Evolutionary conservation across 1,284 basidiomycete species (phyloP).

Genomic region (Trichosporon coremiiforme): DNA sequence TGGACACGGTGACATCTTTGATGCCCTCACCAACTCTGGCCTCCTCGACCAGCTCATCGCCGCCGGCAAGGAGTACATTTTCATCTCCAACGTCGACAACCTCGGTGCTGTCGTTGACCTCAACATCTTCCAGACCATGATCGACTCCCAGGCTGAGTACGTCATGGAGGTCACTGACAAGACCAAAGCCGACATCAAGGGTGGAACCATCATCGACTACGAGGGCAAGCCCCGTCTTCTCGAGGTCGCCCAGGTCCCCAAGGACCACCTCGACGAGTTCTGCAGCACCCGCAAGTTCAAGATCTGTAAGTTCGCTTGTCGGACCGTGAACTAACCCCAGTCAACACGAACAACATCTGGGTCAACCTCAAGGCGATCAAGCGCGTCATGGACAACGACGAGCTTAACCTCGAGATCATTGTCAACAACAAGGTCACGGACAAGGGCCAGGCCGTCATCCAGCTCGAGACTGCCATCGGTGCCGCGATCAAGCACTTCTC

Average conservation of each 20-base stretch:
- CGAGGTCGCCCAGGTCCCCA: conserved; percentile 98
- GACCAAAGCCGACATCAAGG: conserved; percentile 99
- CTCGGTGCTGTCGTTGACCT: conserved; percentile 88
- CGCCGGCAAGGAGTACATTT: conserved; percentile 98
- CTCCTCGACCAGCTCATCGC: conserved; percentile 92
- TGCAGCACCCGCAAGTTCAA: conserved; percentile 85
- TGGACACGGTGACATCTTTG: conserved; percentile 84
- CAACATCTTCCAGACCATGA: conserved; percentile 74
- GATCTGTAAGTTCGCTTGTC: conserved; percentile 46
- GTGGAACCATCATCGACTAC: conserved; percentile 97
- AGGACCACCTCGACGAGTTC: conserved; percentile 98
- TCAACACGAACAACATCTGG: conserved; percentile 81
- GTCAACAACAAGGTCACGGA: conserved; percentile 91
- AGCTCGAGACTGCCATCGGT: conserved; percentile 96
- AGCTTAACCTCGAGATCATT: conserved; percentile 77
- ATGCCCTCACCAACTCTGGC: conserved; percentile 76
- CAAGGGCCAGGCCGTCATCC: conserved; percentile 79
- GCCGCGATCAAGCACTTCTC: conserved; percentile 76
- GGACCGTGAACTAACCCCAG: conserved; percentile 27
- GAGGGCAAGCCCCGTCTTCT: conserved; percentile 88
- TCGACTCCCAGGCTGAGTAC: conserved; percentile 83
- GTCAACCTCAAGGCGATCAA: conserved; percentile 91
- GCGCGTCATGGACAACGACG: conserved; percentile 84
- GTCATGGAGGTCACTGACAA: conserved; percentile 99
- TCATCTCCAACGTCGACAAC: conserved; percentile 99